Evolutionary conservation across 106 monocot species (phyloP).

Genomic region (Narthecium ossifragum): DNA sequence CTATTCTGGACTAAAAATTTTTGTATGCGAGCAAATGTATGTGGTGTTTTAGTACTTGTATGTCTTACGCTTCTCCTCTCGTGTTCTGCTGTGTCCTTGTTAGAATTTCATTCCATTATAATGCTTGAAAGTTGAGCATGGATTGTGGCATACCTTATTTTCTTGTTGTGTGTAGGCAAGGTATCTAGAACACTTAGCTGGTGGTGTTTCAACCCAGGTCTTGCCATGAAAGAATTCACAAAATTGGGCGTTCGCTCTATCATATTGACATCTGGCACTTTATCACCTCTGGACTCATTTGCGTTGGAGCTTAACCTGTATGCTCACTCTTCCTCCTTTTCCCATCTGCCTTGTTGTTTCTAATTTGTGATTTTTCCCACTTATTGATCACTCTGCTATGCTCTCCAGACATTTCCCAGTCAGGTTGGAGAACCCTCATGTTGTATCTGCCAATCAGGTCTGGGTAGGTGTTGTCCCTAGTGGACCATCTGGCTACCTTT

Average conservation of each 20-base stretch:
- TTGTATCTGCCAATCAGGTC: conserved; percentile 76
- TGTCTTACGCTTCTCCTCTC: too few relatives aligned
- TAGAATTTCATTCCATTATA: background rate
- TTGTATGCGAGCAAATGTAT: background rate
- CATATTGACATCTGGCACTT: conserved; percentile 89
- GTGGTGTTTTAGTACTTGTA: background rate
- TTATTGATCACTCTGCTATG: background rate
- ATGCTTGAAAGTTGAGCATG: background rate
- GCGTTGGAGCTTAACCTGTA: conserved; percentile 88
- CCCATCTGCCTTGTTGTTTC: background rate
- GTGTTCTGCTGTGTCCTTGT: background rate
- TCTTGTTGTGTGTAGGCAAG: conserved; percentile 39
- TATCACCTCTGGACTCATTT: conserved; percentile 88
- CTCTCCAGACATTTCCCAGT: conserved; percentile 70
- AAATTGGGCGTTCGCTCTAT: conserved; percentile 72
- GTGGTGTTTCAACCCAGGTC: conserved; percentile 99
- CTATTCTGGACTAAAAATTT: too few relatives aligned
- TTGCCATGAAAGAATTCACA: conserved; percentile 87
- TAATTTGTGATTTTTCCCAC: conserved; percentile 5
- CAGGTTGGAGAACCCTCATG: conserved; percentile 95
- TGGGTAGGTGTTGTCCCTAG: conserved; percentile 90
- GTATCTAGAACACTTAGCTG: conserved; percentile 75
- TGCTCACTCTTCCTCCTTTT: conserved; percentile 11
- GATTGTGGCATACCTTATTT: background rate
- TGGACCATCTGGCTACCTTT: conserved; percentile 76